phyloP scores from a whole-genome alignment of 495 filamentous ascomycete species.

The Pyronema domesticum region DNA sequence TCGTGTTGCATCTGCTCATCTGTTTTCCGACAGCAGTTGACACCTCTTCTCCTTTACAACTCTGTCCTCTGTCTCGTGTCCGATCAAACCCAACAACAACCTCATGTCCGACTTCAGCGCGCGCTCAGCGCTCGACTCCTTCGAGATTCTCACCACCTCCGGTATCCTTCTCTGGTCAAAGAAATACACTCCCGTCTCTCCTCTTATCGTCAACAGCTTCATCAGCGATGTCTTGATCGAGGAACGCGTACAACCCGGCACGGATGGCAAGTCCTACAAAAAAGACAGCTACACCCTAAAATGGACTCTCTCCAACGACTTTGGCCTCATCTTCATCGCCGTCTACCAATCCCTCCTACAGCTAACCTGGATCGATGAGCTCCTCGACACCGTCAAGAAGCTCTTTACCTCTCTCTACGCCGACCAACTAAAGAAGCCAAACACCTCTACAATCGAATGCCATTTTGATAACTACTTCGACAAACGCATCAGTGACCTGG shows the following conservation, averaged over 20 bases:
- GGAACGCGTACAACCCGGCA: constrained; percentile 53
- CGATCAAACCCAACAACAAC: no score
- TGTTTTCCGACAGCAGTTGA: no score
- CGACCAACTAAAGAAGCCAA: constrained; percentile 63
- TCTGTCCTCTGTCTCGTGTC: no score
- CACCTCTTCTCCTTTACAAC: no score
- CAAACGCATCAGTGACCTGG: constrained; percentile 72
- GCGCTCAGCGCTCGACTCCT: constrained; percentile 49
- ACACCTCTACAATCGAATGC: constrained; percentile 56
- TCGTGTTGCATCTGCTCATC: no score
- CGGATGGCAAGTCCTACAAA: constrained; percentile 50
- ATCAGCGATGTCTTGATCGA: constrained; percentile 96
- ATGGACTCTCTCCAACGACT: constrained; percentile 80
- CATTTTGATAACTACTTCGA: constrained; percentile 90
- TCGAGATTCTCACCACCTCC: constrained; percentile 89
- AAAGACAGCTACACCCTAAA: constrained; percentile 89
- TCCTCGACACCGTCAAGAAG: constrained; percentile 80
- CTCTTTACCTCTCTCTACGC: constrained; percentile 80
- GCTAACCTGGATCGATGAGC: constrained; percentile 90
- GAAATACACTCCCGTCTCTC: constrained; percentile 58
- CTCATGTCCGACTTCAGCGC: constrained; percentile 3
- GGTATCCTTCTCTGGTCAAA: constrained; percentile 94
- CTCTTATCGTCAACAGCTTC: constrained; percentile 77
- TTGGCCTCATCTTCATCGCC: constrained; percentile 89
- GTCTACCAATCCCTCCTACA: constrained; percentile 92